Evolutionary conservation across 805 yeast species (phyloP).

Genomic region (Saccharomyces kudriavzevii): DNA sequence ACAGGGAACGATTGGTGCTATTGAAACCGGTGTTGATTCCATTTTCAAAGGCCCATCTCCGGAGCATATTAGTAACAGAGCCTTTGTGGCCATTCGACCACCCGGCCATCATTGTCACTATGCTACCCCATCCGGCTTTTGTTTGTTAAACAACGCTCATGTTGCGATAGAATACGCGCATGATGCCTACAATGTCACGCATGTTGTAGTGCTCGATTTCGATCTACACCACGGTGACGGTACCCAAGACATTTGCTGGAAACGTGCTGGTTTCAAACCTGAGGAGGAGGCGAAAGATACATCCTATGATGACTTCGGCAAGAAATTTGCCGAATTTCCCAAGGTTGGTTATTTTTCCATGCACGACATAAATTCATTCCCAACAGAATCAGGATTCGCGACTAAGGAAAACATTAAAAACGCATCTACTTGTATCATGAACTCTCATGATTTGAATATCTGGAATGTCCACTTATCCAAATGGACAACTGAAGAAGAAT

Average conservation of each 20-base stretch:
- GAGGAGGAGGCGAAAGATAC: slow-evolving; percentile 21
- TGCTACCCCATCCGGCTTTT: slow-evolving; percentile 77
- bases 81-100: slow-evolving; percentile 66
- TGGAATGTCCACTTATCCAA: slow-evolving; percentile 79
- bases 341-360: slow-evolving; percentile 74
- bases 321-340: slow-evolving; percentile 37
- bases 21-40: slow-evolving; percentile 61
- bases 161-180: slow-evolving; percentile 73
- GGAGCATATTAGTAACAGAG: slow-evolving; percentile 34
- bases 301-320: slow-evolving; percentile 41
- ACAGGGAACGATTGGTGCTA: slow-evolving; percentile 69
- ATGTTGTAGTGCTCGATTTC: slow-evolving; percentile 73
- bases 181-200: slow-evolving; percentile 55
- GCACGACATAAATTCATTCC: slow-evolving; percentile 81
- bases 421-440: slow-evolving; percentile 68
- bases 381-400: slow-evolving; percentile 73
- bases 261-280: slow-evolving; percentile 41
- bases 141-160: slow-evolving; percentile 73
- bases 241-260: slow-evolving; percentile 79
- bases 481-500: slow-evolving; percentile 57
- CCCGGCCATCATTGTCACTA: slow-evolving; percentile 88
- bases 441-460: slow-evolving; percentile 67
- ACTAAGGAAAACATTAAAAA: slow-evolving; percentile 60
- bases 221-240: slow-evolving; percentile 90
- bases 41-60: slow-evolving; percentile 33